These are phyloP conservation scores for Exophiala oligosperma DNA, from an alignment of 2,329 filamentous ascomycete genomes.

Conservation along the genomic window DNA sequence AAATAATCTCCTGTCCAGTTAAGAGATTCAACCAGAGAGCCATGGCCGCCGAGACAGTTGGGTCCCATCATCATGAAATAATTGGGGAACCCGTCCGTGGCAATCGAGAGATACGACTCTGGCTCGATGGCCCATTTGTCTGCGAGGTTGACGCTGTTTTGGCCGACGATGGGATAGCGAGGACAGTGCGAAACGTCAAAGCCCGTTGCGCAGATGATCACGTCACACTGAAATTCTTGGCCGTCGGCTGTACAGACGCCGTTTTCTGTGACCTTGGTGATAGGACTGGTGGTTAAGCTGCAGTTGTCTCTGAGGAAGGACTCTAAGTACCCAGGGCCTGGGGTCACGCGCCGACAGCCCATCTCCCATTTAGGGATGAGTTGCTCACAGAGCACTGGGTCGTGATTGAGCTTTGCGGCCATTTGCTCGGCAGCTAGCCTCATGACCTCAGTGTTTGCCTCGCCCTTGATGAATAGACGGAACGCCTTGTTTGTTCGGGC, in stretches of 20 bases:
- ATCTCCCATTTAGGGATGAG: constrained; percentile 31
- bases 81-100: constrained; percentile 33
- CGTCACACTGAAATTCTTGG: constrained; percentile 32
- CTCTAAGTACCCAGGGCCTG: constrained; percentile 35
- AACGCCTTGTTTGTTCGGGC: constrained; percentile 34
- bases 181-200: constrained; percentile 41
- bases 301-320: constrained; percentile 32
- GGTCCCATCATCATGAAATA: constrained; percentile 35
- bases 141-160: constrained; percentile 39
- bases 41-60: constrained; percentile 33
- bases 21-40: constrained; percentile 30
- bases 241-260: constrained; percentile 34
- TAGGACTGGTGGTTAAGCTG: constrained; percentile 30
- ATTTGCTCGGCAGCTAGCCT: constrained; percentile 10
- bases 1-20: constrained; percentile 33
- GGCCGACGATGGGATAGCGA: constrained; percentile 42
- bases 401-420: constrained; percentile 16
- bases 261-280: constrained; percentile 36
- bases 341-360: constrained; percentile 24
- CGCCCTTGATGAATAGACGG: constrained; percentile 27
- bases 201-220: constrained; percentile 24
- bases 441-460: constrained; percentile 9
- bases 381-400: constrained; percentile 28
- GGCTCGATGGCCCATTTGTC: constrained; percentile 43
- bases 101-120: constrained; percentile 31